Base-by-base conservation (phyloP, 441 rosid genomes). In the Monsonia emarginata region DNA sequence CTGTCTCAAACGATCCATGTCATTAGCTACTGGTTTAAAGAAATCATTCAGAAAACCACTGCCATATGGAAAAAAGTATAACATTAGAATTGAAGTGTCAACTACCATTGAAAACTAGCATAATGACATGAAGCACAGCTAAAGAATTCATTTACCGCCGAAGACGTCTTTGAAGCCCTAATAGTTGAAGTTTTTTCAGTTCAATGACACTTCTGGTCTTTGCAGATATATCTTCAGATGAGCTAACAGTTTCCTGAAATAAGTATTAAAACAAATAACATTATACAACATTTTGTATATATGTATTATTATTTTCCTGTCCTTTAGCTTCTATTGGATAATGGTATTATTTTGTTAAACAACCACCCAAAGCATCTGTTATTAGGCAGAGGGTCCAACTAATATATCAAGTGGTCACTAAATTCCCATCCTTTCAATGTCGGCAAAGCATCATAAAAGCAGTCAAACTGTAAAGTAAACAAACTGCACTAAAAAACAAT, bases 171-270 rank as follows among this genome's bases (percentile, higher is more conserved):
- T 91, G 98, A 68, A 89, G 91, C 40, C 71, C 88, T 71, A 89
- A 74, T 56, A 91, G 76, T 79, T 91, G 96, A 68, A 91, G 95
- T 79, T 89, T 91, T 79, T 91, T 91, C 82, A 91, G 73, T 80
- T 88, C 98, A 63, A 91, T 91, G 67, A 91, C 96, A 72, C 93
- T 89, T 79, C 82, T 91, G 73, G 98, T 91, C 78, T 84, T 91
- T 68, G 93, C 84, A 69, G 93, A 88, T 70, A 89, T 82, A 81
- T 89, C 93, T 78, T 89, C 95, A 38, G 96, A 89, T 26, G 83
- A 85, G 77, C 85, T 89, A 71, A 88, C 97, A 74, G 81, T 80
- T 78, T 79, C 88, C 97, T 91, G 83, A 76, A 70, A 9, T 27
- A 62, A 32, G 32, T 31, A 48, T 34, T 24, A 18, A 34, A 10